Evolutionary conservation across 495 filamentous ascomycete species (phyloP).

Genomic region (Trichoderma orchidacearum): DNA sequence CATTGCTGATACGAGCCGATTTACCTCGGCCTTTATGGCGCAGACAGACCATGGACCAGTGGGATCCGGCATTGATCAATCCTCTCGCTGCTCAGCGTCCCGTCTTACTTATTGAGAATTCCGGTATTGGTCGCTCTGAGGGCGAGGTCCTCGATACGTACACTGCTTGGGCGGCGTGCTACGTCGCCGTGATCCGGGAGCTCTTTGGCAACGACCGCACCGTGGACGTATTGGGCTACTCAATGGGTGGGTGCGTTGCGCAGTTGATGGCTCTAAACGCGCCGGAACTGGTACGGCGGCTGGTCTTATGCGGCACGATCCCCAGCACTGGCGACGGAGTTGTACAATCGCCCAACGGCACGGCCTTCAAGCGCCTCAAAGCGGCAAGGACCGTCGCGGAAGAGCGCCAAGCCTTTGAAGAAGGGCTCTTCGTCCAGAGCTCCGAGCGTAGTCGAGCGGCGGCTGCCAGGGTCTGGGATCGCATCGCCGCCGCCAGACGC

Average conservation of each 20-base stretch:
- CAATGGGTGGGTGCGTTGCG: slow-evolving; percentile 15
- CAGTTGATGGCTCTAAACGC: slow-evolving; percentile 13
- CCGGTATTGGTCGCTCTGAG: slow-evolving; percentile 11
- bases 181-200: slow-evolving; percentile 45
- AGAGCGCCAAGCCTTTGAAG: slow-evolving; percentile 5
- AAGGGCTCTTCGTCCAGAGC: slow-evolving; percentile 7
- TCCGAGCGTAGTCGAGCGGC: slow-evolving; percentile 8
- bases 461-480: slow-evolving; percentile 10
- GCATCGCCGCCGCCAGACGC: slow-evolving; percentile 5
- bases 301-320: slow-evolving; percentile 14
- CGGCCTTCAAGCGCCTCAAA: slow-evolving; percentile 2
- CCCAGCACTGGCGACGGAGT: slow-evolving; percentile 7
- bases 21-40: not conserved
- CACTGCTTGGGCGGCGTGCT: slow-evolving; percentile 34
- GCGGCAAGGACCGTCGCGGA: slow-evolving; percentile 5
- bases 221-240: slow-evolving; percentile 26
- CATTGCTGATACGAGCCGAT: not conserved
- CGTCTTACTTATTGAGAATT: slow-evolving; percentile 12
- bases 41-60: slow-evolving; percentile 15
- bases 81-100: slow-evolving; percentile 10
- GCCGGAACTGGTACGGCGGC: slow-evolving; percentile 6
- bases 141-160: slow-evolving; percentile 10
- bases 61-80: slow-evolving; percentile 17
- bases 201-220: not conserved
- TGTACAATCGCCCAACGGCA: slow-evolving; percentile 3